Percentiles rank a stretch among this genome's conserved stretches.
Conservation (phyloP, 768 basidiomycete genomes). For the Trametes maxima region DNA sequence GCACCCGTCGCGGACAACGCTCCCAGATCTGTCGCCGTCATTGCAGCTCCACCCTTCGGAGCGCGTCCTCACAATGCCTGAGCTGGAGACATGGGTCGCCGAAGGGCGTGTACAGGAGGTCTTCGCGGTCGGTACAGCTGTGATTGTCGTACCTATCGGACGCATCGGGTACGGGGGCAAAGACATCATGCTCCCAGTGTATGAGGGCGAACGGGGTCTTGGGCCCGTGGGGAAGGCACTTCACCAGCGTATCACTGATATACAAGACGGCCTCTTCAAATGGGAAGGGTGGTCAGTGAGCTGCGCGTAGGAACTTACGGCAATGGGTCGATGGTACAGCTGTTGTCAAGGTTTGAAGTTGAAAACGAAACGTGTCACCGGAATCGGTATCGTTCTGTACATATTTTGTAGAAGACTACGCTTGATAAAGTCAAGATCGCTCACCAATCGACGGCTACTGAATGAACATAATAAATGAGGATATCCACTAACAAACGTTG, state of each 20-base stretch:
- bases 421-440: no score
- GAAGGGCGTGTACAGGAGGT: constrained; percentile 75
- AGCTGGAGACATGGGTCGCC: constrained; percentile 46
- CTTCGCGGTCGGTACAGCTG: constrained; percentile 86
- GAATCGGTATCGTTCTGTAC: no score
- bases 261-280: constrained; percentile 67
- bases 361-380: no score
- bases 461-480: no score
- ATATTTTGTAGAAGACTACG: no score
- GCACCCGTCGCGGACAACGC: constrained; percentile 42
- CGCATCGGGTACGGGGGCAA: constrained; percentile 72
- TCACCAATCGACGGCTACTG: no score
- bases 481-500: no score
- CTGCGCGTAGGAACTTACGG: constrained; percentile 24
- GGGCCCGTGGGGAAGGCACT: constrained; percentile 68
- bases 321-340: neutral
- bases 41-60: constrained; percentile 44
- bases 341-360: no score
- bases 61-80: constrained; percentile 46
- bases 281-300: constrained; percentile 68
- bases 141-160: constrained; percentile 69
- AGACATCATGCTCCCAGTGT: constrained; percentile 63
- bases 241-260: constrained; percentile 67
- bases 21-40: constrained; percentile 49
- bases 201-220: constrained; percentile 39